These are phyloP conservation scores for Thraustotheca clavata DNA, from an alignment of 352 stramenopile genomes.

Conservation along the genomic window DNA sequence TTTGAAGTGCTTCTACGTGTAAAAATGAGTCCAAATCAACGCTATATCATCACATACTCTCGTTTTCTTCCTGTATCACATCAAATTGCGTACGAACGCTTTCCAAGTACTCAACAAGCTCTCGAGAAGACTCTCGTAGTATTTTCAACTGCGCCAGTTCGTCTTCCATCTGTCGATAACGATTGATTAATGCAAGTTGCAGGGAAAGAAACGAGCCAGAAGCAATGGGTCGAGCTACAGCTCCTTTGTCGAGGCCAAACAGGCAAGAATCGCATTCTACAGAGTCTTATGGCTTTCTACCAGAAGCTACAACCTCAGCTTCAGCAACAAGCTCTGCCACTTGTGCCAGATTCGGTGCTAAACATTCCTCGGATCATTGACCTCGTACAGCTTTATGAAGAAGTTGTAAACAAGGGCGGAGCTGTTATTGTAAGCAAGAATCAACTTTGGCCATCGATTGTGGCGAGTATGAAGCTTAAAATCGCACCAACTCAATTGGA, in stretches of 20 bases:
- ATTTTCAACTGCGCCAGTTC: slow-evolving; percentile 5
- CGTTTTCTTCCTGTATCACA: slow-evolving; percentile 19
- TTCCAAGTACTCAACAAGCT: slow-evolving; percentile 13
- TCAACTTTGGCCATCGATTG: slow-evolving; percentile 45
- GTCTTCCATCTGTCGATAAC: slow-evolving; percentile 1
- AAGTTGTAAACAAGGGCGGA: slow-evolving; percentile 58
- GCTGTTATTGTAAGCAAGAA: slow-evolving; percentile 41
- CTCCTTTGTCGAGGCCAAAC: slow-evolving; percentile 12
- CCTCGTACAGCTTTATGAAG: slow-evolving; percentile 74
- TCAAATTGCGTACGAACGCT: slow-evolving; percentile 14
- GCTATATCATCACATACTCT: slow-evolving; percentile 6
- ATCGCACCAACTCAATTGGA: slow-evolving; percentile 57
- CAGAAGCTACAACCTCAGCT: background rate
- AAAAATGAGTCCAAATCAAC: background rate
- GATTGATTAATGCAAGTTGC: no score
- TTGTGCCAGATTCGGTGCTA: slow-evolving; percentile 13
- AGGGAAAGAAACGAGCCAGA: background rate
- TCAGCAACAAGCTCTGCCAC: slow-evolving; percentile 7
- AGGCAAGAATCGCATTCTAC: slow-evolving; percentile 17
- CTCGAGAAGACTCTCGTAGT: slow-evolving; percentile 16
- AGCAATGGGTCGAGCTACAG: slow-evolving; percentile 22
- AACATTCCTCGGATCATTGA: slow-evolving; percentile 35
- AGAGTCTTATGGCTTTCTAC: slow-evolving; percentile 17
- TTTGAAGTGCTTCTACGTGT: slow-evolving; percentile 16
- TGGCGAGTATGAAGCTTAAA: slow-evolving; percentile 43